Conservation (phyloP, 805 yeast species). For the Nakazawaea siamensis region DNA sequence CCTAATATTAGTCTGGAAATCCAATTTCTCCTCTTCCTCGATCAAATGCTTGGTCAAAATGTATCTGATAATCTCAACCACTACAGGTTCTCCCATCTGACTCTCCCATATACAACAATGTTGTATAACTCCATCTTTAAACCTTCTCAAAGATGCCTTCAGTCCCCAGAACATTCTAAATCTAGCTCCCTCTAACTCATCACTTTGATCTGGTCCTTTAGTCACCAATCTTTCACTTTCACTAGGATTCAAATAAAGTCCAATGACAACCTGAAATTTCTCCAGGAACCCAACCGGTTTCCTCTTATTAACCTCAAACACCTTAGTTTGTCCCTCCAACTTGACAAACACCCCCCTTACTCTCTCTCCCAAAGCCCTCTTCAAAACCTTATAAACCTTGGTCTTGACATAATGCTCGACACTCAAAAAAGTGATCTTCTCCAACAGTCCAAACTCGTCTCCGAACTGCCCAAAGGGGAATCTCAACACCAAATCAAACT, state of each 20-base stretch:
- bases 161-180: conserved; percentile 89
- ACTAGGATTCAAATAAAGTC: conserved; percentile 59
- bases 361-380: conserved; percentile 48
- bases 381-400: conserved; percentile 50
- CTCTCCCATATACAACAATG: conserved; percentile 87
- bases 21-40: conserved; percentile 26
- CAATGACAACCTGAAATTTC: conserved; percentile 36
- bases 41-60: conserved; percentile 55
- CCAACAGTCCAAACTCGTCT: conserved; percentile 54
- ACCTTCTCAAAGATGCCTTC: conserved; percentile 78
- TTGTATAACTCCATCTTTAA: conserved; percentile 84
- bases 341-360: conserved; percentile 29
- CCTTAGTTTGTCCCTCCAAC: conserved; percentile 12
- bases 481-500: conserved; percentile 57
- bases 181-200: conserved; percentile 44
- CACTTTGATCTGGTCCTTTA: conserved; percentile 71
- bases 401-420: conserved; percentile 58
- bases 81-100: conserved; percentile 50
- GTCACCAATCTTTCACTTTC: conserved; percentile 79
- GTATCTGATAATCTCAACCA: conserved; percentile 55
- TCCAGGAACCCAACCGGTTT: conserved; percentile 31
- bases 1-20: conserved; percentile 28
- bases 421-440: conserved; percentile 63
- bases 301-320: conserved; percentile 41
- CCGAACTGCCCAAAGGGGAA: conserved; percentile 37